Conservation (phyloP, 2,329 filamentous ascomycete species). For the Arthrobotrys sinensis region DNA sequence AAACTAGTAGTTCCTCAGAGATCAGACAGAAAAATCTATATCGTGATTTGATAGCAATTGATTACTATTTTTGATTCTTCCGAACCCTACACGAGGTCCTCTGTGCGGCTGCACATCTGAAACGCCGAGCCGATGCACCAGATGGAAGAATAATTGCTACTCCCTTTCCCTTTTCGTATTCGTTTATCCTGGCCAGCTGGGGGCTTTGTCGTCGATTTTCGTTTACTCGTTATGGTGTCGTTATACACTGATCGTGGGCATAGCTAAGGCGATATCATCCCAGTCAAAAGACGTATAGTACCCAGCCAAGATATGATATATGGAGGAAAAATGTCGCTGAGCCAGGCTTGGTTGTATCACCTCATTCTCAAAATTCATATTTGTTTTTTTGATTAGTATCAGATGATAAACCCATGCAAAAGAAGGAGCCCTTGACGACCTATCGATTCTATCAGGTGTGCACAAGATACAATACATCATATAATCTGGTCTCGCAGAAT, state of each 20-base stretch:
- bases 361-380: too few species aligned
- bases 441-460: too few species aligned
- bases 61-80: neutral
- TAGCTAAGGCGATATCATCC: neutral
- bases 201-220: neutral
- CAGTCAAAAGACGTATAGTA: neutral
- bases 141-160: neutral
- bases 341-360: neutral
- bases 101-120: neutral
- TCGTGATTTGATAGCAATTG: neutral
- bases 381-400: too few species aligned
- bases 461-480: too few species aligned
- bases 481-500: too few species aligned
- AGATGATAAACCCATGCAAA: too few species aligned
- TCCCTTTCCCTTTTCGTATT: neutral
- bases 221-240: neutral
- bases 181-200: neutral
- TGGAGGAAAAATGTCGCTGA: neutral
- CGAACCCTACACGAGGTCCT: too few species aligned
- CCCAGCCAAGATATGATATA: neutral
- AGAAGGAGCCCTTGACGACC: too few species aligned
- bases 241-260: neutral
- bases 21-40: neutral
- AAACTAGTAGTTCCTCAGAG: neutral
- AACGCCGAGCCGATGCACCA: slow-evolving; percentile 1